phyloP scores from a whole-genome alignment of 2,329 filamentous ascomycete species.

The Arthrobotrys iridis region DNA sequence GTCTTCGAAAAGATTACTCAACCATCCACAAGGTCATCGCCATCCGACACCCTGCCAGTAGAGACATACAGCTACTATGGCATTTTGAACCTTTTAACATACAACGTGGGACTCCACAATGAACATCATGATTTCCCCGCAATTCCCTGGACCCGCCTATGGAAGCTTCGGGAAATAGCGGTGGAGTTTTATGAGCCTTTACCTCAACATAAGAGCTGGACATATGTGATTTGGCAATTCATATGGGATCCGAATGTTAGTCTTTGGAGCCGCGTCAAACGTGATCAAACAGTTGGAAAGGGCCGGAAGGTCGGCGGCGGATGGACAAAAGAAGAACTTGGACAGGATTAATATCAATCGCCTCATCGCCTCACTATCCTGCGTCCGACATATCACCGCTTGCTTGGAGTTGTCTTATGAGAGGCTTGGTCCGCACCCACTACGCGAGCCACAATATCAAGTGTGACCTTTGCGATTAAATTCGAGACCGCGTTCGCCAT shows the following conservation, averaged over 20 bases:
- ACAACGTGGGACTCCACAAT: constrained; percentile 98
- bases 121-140: constrained; percentile 99
- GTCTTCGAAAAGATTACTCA: constrained; percentile 73
- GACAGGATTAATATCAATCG: constrained; percentile 3
- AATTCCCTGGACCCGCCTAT: constrained; percentile 90
- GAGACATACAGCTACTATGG: constrained; percentile 99
- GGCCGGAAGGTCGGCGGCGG: constrained; percentile 68
- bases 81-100: constrained; percentile 87
- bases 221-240: constrained; percentile 93
- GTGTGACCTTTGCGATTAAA: not conserved
- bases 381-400: not conserved
- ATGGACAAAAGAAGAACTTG: constrained; percentile 58
- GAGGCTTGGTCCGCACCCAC: not conserved
- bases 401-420: not conserved
- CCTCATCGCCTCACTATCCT: not conserved
- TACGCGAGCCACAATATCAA: not conserved
- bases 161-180: constrained; percentile 79
- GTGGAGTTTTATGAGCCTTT: constrained; percentile 90
- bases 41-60: constrained; percentile 73
- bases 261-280: constrained; percentile 90
- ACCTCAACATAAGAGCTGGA: constrained; percentile 89
- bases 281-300: constrained; percentile 72
- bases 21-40: constrained; percentile 68
- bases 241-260: constrained; percentile 89
- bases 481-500: not conserved